phyloP scores from a whole-genome alignment of 805 yeast species.

The Teunomyces atbi region DNA sequence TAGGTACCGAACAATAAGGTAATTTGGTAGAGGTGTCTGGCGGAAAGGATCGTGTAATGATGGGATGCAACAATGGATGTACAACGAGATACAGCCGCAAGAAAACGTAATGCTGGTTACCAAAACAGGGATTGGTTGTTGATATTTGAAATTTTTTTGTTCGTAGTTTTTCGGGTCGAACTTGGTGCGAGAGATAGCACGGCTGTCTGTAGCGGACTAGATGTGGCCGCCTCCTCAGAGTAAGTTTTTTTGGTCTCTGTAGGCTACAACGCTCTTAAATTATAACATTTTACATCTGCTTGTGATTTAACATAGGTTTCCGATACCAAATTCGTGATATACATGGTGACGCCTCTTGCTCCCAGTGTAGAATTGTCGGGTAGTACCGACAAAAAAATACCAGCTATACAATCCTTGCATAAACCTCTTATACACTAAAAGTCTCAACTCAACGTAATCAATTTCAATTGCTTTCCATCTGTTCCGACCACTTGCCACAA shows the following conservation, averaged over 20 bases:
- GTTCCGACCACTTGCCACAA: neutral
- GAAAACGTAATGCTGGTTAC: neutral
- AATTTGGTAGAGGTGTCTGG: neutral
- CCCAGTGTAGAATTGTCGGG: too few relatives aligned
- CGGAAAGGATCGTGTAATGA: neutral
- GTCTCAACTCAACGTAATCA: neutral
- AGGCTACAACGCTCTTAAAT: neutral
- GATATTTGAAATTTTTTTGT: slow-evolving; percentile 4
- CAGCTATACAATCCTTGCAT: too few relatives aligned
- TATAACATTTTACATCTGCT: neutral
- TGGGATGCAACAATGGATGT: neutral
- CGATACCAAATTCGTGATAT: neutral
- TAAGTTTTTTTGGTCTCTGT: neutral
- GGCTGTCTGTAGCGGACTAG: neutral
- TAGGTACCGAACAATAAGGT: neutral
- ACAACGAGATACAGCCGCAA: neutral
- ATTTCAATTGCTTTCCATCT: neutral
- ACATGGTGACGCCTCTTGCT: too few relatives aligned
- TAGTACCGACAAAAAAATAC: too few relatives aligned
- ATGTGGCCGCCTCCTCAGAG: neutral
- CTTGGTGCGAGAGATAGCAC: slow-evolving; percentile 2
- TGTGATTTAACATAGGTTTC: neutral
- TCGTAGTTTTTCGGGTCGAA: slow-evolving; percentile 3
- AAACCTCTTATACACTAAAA: too few relatives aligned
- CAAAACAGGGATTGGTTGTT: slow-evolving; percentile 3